Evolutionary conservation across 345 rosid species (phyloP).

Genomic region (Diplotaxis tenuifolia): DNA sequence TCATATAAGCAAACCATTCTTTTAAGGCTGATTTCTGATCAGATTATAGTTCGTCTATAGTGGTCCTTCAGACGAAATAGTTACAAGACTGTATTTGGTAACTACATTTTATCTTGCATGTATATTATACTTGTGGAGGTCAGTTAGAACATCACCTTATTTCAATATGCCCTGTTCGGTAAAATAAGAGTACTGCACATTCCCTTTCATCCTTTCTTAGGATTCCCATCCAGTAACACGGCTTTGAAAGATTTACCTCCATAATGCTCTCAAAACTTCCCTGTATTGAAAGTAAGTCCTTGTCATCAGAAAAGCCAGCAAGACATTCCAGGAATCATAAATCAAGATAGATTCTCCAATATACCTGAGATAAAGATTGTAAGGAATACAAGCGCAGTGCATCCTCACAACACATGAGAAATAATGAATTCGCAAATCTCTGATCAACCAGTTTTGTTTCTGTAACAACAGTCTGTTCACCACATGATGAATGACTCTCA

Average conservation of each 20-base stretch:
- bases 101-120: no score
- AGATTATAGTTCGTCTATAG: constrained; percentile 1
- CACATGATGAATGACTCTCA: constrained; percentile 38
- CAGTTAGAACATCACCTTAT: constrained; percentile 51
- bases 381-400: constrained; percentile 50
- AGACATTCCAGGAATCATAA: constrained; percentile 9
- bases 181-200: constrained; percentile 58
- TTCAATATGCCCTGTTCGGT: constrained; percentile 69
- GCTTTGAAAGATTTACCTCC: constrained; percentile 52
- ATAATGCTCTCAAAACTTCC: constrained; percentile 44
- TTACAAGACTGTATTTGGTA: constrained; percentile 9
- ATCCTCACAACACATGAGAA: constrained; percentile 66
- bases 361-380: constrained; percentile 66
- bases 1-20: constrained; percentile 18
- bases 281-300: constrained; percentile 43
- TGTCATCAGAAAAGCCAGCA: constrained; percentile 32
- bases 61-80: constrained; percentile 3
- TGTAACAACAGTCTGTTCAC: constrained; percentile 34
- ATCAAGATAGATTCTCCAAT: constrained; percentile 3
- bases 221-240: constrained; percentile 74
- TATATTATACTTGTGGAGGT: no score
- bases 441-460: constrained; percentile 40
- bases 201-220: constrained; percentile 50
- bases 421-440: constrained; percentile 31
- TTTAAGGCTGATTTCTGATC: not conserved